Evolutionary conservation across 495 filamentous ascomycete genomes (phyloP).

Genomic region (Neurospora sp.): DNA sequence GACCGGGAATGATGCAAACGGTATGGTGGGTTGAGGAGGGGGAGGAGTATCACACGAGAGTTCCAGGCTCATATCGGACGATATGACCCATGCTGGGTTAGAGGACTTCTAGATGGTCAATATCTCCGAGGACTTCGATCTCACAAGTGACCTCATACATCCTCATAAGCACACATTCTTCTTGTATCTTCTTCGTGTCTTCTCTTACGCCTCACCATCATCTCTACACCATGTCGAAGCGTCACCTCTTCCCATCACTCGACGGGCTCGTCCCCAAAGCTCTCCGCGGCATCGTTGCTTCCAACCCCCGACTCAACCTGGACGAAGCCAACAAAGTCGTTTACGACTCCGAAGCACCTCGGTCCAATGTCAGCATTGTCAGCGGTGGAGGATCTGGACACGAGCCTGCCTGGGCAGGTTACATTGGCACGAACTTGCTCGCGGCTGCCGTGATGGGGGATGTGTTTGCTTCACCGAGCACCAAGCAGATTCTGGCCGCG

Average conservation of each 20-base stretch:
- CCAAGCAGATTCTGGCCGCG: conserved; percentile 51
- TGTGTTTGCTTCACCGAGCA: conserved; percentile 51
- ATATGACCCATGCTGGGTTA: neutral
- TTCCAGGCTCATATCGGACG: neutral
- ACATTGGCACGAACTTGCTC: conserved; percentile 51
- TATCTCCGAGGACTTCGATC: neutral
- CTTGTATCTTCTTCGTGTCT: neutral
- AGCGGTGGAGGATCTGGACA: conserved; percentile 53
- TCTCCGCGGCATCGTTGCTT: conserved; percentile 43
- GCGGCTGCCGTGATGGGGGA: conserved; percentile 50
- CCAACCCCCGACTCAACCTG: conserved; percentile 46
- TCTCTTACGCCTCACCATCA: neutral
- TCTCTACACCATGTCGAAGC: conserved; percentile 28
- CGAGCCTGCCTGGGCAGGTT: conserved; percentile 55
- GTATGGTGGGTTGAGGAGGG: neutral
- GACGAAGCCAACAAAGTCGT: conserved; percentile 48
- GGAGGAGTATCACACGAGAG: neutral
- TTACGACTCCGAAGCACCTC: conserved; percentile 40
- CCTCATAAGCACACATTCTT: neutral
- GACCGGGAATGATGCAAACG: neutral
- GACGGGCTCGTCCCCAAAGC: conserved; percentile 45
- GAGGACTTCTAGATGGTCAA: neutral
- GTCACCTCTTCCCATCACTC: conserved; percentile 34
- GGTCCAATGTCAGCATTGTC: conserved; percentile 45
- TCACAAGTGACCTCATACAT: neutral